phyloP scores from a whole-genome alignment of 306 rosid genomes.

The Acacia crassicarpa region DNA sequence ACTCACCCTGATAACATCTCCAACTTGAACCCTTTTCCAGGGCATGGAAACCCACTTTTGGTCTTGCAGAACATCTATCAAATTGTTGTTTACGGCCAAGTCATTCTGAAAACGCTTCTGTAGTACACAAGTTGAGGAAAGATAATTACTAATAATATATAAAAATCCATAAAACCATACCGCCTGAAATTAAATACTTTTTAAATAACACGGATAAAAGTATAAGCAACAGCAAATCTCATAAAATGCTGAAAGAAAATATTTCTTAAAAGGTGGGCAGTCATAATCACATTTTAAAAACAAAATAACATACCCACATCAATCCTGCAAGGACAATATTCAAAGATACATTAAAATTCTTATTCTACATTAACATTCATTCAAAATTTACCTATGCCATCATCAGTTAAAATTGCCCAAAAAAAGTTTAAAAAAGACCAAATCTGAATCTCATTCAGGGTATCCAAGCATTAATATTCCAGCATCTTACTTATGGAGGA shows the following conservation, averaged over 20 bases:
- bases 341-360: background rate
- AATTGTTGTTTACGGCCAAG: slow-evolving; percentile 71
- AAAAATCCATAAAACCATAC: slow-evolving; percentile 7
- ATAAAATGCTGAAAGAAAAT: background rate
- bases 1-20: slow-evolving; percentile 83
- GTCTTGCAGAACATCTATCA: slow-evolving; percentile 73
- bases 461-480: background rate
- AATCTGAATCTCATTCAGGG: slow-evolving; percentile 8
- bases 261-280: background rate
- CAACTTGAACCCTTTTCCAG: slow-evolving; percentile 93
- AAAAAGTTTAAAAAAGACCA: slow-evolving; percentile 4
- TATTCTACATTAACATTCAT: slow-evolving; percentile 1
- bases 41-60: slow-evolving; percentile 79
- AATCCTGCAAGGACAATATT: slow-evolving; percentile 11
- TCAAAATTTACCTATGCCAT: background rate
- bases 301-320: background rate
- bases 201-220: background rate
- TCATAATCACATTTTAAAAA: background rate
- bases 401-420: slow-evolving; percentile 4
- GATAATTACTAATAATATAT: background rate
- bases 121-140: slow-evolving; percentile 33
- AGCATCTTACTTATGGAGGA: background rate
- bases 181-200: background rate
- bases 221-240: background rate
- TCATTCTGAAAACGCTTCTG: slow-evolving; percentile 98